These are phyloP conservation scores for Malus hybrid DNA, from an alignment of 331 rosid species.

Conservation along the genomic window DNA sequence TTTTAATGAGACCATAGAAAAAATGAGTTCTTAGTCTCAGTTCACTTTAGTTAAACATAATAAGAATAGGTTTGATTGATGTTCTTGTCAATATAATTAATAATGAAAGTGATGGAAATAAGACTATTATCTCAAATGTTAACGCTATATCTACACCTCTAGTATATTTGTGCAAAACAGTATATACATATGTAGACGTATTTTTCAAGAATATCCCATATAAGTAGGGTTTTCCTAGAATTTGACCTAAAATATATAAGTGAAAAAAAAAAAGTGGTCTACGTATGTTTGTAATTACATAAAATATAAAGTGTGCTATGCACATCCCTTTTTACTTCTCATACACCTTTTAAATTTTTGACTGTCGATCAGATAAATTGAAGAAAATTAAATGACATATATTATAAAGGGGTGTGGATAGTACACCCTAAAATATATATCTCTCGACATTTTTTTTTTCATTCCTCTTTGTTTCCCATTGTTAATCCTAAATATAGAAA, in stretches of 20 bases:
- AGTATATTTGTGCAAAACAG: neutral
- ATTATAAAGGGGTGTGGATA: too few relatives aligned
- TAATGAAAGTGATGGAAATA: too few relatives aligned
- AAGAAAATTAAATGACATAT: too few relatives aligned
- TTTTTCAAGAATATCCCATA: too few relatives aligned
- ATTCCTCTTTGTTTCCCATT: neutral
- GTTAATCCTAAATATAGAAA: neutral
- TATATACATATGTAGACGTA: neutral
- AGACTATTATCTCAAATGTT: too few relatives aligned
- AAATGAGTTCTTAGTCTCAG: neutral
- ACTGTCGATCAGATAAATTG: too few relatives aligned
- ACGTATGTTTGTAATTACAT: neutral
- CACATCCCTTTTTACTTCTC: too few relatives aligned
- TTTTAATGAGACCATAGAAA: neutral
- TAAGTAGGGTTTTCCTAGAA: neutral
- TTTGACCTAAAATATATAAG: neutral
- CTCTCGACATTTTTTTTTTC: neutral
- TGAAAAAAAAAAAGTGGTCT: neutral
- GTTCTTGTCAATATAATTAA: too few relatives aligned
- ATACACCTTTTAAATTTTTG: too few relatives aligned
- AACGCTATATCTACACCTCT: neutral
- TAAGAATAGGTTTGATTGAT: neutral
- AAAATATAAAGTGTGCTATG: too few relatives aligned
- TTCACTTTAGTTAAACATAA: neutral
- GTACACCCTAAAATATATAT: too few relatives aligned